These are phyloP conservation scores for Fusarium nematophilum DNA, from an alignment of 2,329 filamentous ascomycete species.

Conservation along the genomic window DNA sequence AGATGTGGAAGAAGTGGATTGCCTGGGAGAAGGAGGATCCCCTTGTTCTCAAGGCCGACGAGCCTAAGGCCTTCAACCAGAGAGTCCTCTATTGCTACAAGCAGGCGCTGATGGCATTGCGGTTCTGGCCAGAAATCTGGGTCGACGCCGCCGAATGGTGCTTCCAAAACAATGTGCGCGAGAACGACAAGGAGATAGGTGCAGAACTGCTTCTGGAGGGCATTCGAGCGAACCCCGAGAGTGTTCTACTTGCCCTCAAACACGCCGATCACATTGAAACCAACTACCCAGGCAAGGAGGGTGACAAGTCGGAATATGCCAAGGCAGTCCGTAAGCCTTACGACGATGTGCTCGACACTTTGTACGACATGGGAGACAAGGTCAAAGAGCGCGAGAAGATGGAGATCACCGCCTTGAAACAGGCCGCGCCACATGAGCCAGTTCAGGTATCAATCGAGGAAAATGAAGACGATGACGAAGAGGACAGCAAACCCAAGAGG, in stretches of 20 bases:
- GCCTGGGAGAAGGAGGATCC: slow-evolving; percentile 95
- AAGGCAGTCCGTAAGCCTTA: slow-evolving; percentile 85
- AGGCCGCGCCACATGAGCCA: slow-evolving; percentile 56
- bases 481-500: slow-evolving; percentile 53
- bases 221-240: slow-evolving; percentile 91
- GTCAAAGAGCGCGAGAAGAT: slow-evolving; percentile 71
- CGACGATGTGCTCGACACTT: slow-evolving; percentile 81
- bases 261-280: slow-evolving; percentile 89
- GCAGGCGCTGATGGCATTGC: slow-evolving; percentile 90
- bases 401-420: slow-evolving; percentile 68
- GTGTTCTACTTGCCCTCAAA: slow-evolving; percentile 88
- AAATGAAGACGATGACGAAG: slow-evolving; percentile 65
- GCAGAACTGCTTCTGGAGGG: slow-evolving; percentile 85
- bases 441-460: slow-evolving; percentile 54
- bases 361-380: slow-evolving; percentile 88
- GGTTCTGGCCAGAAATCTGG: slow-evolving; percentile 97
- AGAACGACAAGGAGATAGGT: slow-evolving; percentile 71
- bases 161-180: slow-evolving; percentile 76
- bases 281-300: slow-evolving; percentile 80
- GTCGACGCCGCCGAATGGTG: slow-evolving; percentile 95
- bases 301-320: slow-evolving; percentile 80
- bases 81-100: slow-evolving; percentile 92
- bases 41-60: slow-evolving; percentile 85
- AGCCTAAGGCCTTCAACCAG: slow-evolving; percentile 77
- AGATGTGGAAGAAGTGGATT: slow-evolving; percentile 94